phyloP scores from a whole-genome alignment of 176 grass and related monocot genomes.

The Coix lacrymajobi region DNA sequence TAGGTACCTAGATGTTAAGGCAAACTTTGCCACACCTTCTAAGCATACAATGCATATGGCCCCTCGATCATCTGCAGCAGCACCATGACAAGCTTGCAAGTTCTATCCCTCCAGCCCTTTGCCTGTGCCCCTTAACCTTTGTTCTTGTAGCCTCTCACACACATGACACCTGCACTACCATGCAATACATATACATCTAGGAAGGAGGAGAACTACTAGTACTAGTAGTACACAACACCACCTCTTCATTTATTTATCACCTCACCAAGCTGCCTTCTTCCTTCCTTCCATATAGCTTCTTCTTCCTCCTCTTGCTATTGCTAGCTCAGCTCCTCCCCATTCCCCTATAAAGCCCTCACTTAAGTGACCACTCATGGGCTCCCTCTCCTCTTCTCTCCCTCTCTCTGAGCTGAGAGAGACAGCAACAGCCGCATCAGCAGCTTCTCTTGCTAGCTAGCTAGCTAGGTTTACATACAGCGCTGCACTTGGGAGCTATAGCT shows the following conservation, averaged over 20 bases:
- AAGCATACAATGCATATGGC: slow-evolving; percentile 19
- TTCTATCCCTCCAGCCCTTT: slow-evolving; percentile 2
- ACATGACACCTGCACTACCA: background rate
- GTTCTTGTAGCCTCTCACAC: background rate
- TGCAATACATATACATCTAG: background rate
- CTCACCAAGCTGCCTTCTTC: background rate
- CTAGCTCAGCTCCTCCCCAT: slow-evolving; percentile 34
- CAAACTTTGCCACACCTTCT: slow-evolving; percentile 17
- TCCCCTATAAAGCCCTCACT: slow-evolving; percentile 53
- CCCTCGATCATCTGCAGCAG: background rate
- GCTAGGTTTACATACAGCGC: background rate
- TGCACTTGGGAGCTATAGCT: background rate
- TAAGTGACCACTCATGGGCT: slow-evolving; percentile 51
- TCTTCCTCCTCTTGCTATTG: background rate
- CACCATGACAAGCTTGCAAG: slow-evolving; percentile 16
- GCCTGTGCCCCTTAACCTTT: background rate
- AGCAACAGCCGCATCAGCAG: background rate
- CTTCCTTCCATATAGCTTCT: background rate
- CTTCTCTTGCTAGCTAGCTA: background rate
- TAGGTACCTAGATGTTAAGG: background rate
- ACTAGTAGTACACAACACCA: background rate
- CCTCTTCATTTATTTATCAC: background rate
- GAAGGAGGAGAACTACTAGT: background rate
- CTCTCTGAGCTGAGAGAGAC: background rate
- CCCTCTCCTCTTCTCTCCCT: slow-evolving; percentile 19